Conservation (phyloP, 164 flowering plant species). For the Berberis thunbergii region DNA sequence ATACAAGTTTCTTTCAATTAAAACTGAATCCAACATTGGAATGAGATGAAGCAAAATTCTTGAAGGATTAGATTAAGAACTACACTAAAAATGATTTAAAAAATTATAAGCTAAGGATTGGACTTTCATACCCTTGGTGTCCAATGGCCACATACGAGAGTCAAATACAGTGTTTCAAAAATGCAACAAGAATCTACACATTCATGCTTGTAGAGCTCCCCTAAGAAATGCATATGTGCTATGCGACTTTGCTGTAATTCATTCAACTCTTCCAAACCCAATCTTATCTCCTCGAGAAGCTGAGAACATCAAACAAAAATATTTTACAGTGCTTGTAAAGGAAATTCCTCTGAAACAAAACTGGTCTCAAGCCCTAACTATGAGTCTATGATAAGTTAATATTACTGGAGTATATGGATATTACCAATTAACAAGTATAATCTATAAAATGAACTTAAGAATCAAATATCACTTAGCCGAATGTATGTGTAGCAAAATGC, state of each 20-base stretch:
- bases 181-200: slow-evolving; percentile 91
- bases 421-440: too few species aligned
- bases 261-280: slow-evolving; percentile 72
- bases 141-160: slow-evolving; percentile 86
- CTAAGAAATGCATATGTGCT: slow-evolving; percentile 90
- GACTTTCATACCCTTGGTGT: slow-evolving; percentile 62
- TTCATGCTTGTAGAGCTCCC: slow-evolving; percentile 97
- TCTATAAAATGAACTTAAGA: too few species aligned
- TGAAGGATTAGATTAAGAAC: too few species aligned
- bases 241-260: slow-evolving; percentile 90
- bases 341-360: not conserved
- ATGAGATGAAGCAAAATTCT: too few species aligned
- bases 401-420: not conserved
- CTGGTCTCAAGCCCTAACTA: not conserved
- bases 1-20: too few species aligned
- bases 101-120: not conserved
- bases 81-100: too few species aligned
- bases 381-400: not conserved
- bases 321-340: not conserved
- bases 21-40: too few species aligned
- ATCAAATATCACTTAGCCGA: too few species aligned
- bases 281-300: slow-evolving; percentile 91
- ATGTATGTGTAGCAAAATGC: too few species aligned
- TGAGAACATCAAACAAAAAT: slow-evolving; percentile 18
- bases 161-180: slow-evolving; percentile 85